Base-by-base conservation (phyloP, 2,329 filamentous ascomycete species). In the Akanthomyces dipterigenus region DNA sequence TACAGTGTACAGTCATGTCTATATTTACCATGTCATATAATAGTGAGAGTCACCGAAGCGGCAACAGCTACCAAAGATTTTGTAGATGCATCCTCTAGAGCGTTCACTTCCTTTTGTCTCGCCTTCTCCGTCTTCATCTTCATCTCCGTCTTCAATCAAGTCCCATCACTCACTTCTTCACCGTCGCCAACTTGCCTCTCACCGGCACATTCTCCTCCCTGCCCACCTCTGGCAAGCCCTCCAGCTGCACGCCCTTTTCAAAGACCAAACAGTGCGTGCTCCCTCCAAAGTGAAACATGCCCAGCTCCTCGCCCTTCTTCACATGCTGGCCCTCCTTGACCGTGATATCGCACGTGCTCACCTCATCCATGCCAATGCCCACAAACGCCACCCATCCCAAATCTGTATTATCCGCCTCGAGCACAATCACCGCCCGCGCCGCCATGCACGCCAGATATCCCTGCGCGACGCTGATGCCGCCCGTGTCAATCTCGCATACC, bases 251-350 rank as follows among this genome's bases (percentile, higher is more conserved):
- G 0, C 76, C 80, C 65, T 81, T 78, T 24, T 82, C 73, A 74
- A 91, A 91, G 2, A 92, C 68, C 65, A 91, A 68, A 66, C 86
- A 89, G 69, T 90, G 85, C 1, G 84, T 85, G 12, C 82, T 87
- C 0, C 89, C 89, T 20, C 89, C 89, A 70, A 88, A 91, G 69
- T 92, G 89, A 73, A 92, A 92, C 88, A 90, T 91, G 54, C 89
- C 89, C 48, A 86, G 78, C 75, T 91, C 76, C 5, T 91, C 82
- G 1, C 89, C 89, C 77, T 38, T 91, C 56, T 77, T 77, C 16
- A 92, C 69, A 58, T 80, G 78, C 70, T 91, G 80, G 0, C 87
- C 88, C 68, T 87, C 82, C 66, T 79, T 79, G 14, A 90, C 87
- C 0, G 84, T 88, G 51, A 90, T 85, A 53, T 91, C 87, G 67